Conservation (phyloP, 169 alveolate genomes). For the Miamiensis avidus region DNA sequence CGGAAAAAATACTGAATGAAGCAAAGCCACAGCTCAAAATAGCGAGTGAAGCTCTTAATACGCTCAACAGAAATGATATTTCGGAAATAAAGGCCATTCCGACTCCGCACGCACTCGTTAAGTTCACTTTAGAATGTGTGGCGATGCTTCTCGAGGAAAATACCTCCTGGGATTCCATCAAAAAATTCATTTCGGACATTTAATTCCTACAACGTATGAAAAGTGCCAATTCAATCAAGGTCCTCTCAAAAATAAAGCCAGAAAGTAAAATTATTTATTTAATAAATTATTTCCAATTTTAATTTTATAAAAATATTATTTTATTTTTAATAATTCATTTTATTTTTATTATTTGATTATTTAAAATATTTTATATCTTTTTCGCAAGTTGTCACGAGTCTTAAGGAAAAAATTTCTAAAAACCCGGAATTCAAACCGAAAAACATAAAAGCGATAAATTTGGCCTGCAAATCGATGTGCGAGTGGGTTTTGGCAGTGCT, state of each 20-base stretch:
- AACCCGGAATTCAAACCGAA: constrained; percentile 54
- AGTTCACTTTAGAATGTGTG: constrained; percentile 56
- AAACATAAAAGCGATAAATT: constrained; percentile 38
- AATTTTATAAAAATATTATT: constrained; percentile 11
- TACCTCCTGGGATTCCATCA: constrained; percentile 50
- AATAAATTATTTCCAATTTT: constrained; percentile 36
- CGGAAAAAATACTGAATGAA: constrained; percentile 46
- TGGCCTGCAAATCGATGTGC: constrained; percentile 58
- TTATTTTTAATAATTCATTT: not conserved
- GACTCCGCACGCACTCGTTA: constrained; percentile 49
- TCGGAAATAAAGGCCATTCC: constrained; percentile 56
- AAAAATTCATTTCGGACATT: constrained; percentile 51
- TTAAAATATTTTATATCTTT: constrained; percentile 56
- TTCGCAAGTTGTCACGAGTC: not conserved
- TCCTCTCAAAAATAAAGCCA: constrained; percentile 32
- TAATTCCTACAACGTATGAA: constrained; percentile 34
- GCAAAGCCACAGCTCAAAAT: constrained; percentile 52
- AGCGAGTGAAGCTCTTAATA: constrained; percentile 58
- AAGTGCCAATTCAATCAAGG: not conserved
- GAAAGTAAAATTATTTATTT: constrained; percentile 36
- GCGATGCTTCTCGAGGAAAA: constrained; percentile 55
- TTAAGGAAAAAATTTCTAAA: constrained; percentile 42
- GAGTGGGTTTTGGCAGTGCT: constrained; percentile 40
- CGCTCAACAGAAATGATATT: constrained; percentile 62
- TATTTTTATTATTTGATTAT: constrained; percentile 12